Percentiles rank a stretch among this genome's conserved stretches.
Evolutionary conservation across 179 eudicot species (phyloP).

Genomic region (Patellifolia procumbens): DNA sequence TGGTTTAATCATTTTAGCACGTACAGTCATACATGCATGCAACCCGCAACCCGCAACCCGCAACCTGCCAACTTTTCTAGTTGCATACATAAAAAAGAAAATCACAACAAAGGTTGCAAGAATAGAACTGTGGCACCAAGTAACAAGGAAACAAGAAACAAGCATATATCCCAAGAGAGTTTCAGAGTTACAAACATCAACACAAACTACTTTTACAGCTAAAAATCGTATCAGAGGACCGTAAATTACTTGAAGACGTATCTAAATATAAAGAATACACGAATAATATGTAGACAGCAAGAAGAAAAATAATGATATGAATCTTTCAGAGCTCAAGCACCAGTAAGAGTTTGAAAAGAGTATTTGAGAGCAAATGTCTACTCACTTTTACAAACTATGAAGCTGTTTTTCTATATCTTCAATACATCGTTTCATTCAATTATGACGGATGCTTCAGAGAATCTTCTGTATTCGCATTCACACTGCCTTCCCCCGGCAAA

Average conservation of each 20-base stretch:
- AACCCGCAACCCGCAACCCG: too few relatives aligned
- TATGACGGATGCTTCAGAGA: slow-evolving; percentile 9
- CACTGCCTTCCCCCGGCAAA: not conserved
- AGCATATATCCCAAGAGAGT: not conserved
- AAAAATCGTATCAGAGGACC: not conserved
- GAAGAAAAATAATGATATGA: slow-evolving; percentile 8
- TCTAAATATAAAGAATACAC: slow-evolving; percentile 21
- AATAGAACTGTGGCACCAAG: not conserved
- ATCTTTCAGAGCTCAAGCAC: slow-evolving; percentile 7
- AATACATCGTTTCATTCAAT: not conserved
- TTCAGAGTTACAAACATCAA: not conserved
- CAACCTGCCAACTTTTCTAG: too few relatives aligned
- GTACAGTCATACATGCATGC: not conserved
- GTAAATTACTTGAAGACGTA: slow-evolving; percentile 1
- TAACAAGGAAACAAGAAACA: not conserved
- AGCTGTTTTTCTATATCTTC: slow-evolving; percentile 4
- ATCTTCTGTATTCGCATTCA: not conserved
- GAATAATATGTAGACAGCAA: not conserved
- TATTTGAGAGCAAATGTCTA: not conserved
- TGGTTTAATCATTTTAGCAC: not conserved
- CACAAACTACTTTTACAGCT: not conserved
- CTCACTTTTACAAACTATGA: slow-evolving; percentile 17
- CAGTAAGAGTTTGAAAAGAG: not conserved
- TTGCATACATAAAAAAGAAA: too few relatives aligned
- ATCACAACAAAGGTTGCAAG: too few relatives aligned